phyloP scores from a whole-genome alignment of 371 early-diverging fungal species.

The Rhizomucor pusillus region DNA sequence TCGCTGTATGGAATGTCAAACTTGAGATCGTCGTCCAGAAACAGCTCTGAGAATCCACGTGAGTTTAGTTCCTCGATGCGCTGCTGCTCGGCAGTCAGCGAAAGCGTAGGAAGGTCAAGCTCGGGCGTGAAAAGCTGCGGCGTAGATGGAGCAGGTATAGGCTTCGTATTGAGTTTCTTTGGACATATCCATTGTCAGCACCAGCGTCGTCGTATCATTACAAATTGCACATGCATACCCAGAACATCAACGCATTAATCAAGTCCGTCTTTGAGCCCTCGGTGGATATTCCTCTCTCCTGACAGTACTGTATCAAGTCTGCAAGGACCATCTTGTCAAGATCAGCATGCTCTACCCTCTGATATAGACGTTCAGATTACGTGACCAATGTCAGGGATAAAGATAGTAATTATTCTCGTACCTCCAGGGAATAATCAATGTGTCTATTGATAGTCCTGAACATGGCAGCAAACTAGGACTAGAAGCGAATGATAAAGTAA shows the following conservation, averaged over 20 bases:
- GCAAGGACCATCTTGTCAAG: slow-evolving; percentile 62
- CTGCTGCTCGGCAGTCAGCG: slow-evolving; percentile 22
- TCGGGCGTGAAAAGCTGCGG: slow-evolving; percentile 58
- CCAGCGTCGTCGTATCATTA: neutral
- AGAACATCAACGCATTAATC: slow-evolving; percentile 59
- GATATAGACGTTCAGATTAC: neutral
- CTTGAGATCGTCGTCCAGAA: slow-evolving; percentile 42
- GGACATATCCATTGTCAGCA: no score
- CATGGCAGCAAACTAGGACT: no score
- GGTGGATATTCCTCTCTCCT: slow-evolving; percentile 65
- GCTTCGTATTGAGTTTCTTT: slow-evolving; percentile 62
- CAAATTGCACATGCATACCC: slow-evolving; percentile 32
- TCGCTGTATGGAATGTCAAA: slow-evolving; percentile 64
- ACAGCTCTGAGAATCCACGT: slow-evolving; percentile 50
- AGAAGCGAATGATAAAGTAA: no score
- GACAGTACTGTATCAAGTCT: slow-evolving; percentile 71
- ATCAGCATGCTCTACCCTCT: slow-evolving; percentile 26
- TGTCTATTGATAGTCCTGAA: slow-evolving; percentile 36
- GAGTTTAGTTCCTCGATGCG: slow-evolving; percentile 44
- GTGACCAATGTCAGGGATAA: neutral
- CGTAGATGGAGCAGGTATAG: slow-evolving; percentile 69
- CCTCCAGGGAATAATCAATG: slow-evolving; percentile 37
- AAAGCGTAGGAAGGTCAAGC: slow-evolving; percentile 36
- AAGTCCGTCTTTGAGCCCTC: slow-evolving; percentile 65
- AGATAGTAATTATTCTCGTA: slow-evolving; percentile 6